These are phyloP conservation scores for Penicillium taxi DNA, from an alignment of 495 filamentous ascomycete species.

Conservation along the genomic window DNA sequence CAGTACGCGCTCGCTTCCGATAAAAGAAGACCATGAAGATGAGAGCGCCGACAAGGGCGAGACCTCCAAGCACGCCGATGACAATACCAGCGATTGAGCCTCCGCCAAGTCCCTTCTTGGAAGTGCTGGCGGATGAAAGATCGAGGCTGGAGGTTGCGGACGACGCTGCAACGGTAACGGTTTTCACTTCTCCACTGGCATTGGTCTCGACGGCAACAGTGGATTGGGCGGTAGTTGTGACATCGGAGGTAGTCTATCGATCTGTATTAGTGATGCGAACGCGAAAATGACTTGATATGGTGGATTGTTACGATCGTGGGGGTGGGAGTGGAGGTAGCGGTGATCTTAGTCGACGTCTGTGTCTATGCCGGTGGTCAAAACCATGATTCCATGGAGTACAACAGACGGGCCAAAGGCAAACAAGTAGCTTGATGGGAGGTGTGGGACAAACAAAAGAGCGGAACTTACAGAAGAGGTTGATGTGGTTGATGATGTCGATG, in stretches of 20 bases:
- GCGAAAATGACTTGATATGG: no score
- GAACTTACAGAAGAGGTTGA: no score
- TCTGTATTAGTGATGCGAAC: slow-evolving; percentile 14
- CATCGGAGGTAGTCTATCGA: slow-evolving; percentile 10
- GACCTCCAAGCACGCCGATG: slow-evolving; percentile 40
- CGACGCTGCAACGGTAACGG: slow-evolving; percentile 44
- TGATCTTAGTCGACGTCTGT: slow-evolving; percentile 10
- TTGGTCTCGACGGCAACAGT: slow-evolving; percentile 38
- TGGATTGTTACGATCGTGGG: slow-evolving; percentile 17
- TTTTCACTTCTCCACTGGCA: slow-evolving; percentile 39
- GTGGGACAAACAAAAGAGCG: not conserved
- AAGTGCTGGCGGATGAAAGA: slow-evolving; percentile 6
- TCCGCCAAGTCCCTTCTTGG: slow-evolving; percentile 20
- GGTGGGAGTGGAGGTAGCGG: slow-evolving; percentile 6
- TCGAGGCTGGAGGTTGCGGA: slow-evolving; percentile 19
- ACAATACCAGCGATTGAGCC: slow-evolving; percentile 43
- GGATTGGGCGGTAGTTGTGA: slow-evolving; percentile 32
- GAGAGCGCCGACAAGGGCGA: slow-evolving; percentile 30
- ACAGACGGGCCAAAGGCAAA: slow-evolving; percentile 4
- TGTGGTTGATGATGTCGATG: no score
- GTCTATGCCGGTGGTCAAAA: slow-evolving; percentile 20
- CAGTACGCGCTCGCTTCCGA: slow-evolving; percentile 29
- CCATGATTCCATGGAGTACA: slow-evolving; percentile 11
- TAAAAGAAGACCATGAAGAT: slow-evolving; percentile 38
- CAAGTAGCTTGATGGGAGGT: slow-evolving; percentile 2